Percentiles rank a stretch among this genome's conserved stretches.
These are phyloP conservation scores for Mortierella sp. DNA, from an alignment of 371 early-diverging fungal species.

Conservation along the genomic window DNA sequence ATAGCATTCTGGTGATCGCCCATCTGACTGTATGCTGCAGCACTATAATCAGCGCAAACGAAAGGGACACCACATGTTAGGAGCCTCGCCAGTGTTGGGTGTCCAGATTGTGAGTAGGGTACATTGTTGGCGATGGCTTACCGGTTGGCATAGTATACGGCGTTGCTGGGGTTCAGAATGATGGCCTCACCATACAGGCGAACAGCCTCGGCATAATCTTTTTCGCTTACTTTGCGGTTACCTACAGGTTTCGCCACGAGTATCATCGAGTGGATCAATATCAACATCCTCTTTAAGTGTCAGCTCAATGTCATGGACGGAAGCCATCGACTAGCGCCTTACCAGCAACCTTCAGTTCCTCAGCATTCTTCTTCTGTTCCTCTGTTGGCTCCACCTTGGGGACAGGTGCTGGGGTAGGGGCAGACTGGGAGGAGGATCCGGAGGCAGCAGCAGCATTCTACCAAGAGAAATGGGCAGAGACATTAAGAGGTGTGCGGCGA, in stretches of 20 bases:
- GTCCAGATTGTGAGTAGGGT: too few species aligned
- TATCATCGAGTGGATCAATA: not conserved
- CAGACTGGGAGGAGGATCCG: constrained; percentile 10
- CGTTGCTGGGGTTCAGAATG: constrained; percentile 79
- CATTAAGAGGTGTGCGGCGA: too few species aligned
- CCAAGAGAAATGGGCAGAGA: not conserved
- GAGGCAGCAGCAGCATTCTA: constrained; percentile 38
- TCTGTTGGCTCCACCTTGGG: constrained; percentile 53
- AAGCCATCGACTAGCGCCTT: constrained; percentile 17
- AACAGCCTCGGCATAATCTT: constrained; percentile 88
- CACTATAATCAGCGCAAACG: constrained; percentile 60
- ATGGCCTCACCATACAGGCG: constrained; percentile 92
- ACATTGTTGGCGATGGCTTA: constrained; percentile 38
- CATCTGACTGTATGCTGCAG: constrained; percentile 93
- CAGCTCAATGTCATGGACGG: not conserved
- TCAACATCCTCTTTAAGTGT: not conserved
- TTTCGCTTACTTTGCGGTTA: constrained; percentile 83
- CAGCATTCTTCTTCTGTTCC: constrained; percentile 82
- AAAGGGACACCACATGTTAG: not conserved
- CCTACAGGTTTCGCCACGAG: constrained; percentile 54
- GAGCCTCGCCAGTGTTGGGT: too few species aligned
- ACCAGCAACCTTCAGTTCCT: constrained; percentile 83
- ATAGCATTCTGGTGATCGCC: constrained; percentile 90
- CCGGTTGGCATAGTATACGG: constrained; percentile 96
- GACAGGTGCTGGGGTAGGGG: constrained; percentile 21